A percentile compares a stretch with the other conserved stretches of the same genome.
These are phyloP conservation scores for Diaporthe citrichinensis DNA, from an alignment of 2,329 filamentous ascomycete genomes.

Conservation along the genomic window DNA sequence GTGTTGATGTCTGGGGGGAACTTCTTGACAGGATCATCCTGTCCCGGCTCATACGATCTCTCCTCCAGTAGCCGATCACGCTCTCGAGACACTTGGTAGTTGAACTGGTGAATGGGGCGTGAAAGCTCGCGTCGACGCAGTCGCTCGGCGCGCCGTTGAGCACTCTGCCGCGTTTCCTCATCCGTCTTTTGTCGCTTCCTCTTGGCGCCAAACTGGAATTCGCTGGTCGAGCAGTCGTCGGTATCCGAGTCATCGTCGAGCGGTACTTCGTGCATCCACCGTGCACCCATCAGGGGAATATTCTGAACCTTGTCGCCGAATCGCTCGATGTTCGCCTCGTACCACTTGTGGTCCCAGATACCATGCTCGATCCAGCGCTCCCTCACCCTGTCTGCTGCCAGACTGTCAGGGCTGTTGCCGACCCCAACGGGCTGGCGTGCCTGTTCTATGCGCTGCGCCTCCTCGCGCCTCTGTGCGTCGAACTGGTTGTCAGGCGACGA, in stretches of 20 bases:
- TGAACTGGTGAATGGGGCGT: conserved; percentile 23
- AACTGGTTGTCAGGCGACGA: background rate
- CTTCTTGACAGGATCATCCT: background rate
- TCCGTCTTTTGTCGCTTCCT: conserved; percentile 4
- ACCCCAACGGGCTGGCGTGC: background rate
- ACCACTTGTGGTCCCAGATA: conserved; percentile 44
- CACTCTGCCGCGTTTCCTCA: background rate
- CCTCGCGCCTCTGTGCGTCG: background rate
- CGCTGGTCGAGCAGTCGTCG: background rate
- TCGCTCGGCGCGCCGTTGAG: conserved; percentile 9
- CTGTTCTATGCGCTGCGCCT: background rate
- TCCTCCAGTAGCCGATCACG: background rate
- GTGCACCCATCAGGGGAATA: background rate
- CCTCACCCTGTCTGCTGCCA: conserved; percentile 35
- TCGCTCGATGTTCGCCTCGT: background rate
- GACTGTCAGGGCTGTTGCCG: background rate
- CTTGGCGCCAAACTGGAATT: background rate
- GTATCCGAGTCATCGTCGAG: background rate
- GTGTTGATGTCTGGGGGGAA: conserved; percentile 14
- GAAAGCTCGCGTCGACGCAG: background rate
- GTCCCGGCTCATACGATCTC: background rate
- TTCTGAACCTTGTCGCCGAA: background rate
- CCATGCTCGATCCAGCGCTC: conserved; percentile 44
- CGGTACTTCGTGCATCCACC: background rate
- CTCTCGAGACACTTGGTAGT: background rate